These are phyloP conservation scores for Phyllosticta capitalensis DNA, from an alignment of 2,329 filamentous ascomycete species.

Conservation along the genomic window DNA sequence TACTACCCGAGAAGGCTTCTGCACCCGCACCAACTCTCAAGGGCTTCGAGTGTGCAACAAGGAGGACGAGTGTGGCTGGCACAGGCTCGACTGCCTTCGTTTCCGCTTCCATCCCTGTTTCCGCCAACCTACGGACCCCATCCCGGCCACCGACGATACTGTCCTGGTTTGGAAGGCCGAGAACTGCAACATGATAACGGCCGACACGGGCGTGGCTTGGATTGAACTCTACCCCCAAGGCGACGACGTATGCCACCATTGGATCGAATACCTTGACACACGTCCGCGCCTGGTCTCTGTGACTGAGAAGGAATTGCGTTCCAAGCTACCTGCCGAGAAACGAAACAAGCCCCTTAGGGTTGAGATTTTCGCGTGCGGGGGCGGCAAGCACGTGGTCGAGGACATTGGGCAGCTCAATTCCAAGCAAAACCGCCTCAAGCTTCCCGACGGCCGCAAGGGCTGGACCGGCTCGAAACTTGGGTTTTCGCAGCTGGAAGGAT, in stretches of 20 bases:
- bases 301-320: constrained; percentile 64
- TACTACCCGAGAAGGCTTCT: constrained; percentile 70
- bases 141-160: constrained; percentile 53
- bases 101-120: constrained; percentile 91
- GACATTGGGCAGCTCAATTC: constrained; percentile 60
- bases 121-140: constrained; percentile 64
- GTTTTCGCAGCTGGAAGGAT: constrained; percentile 60
- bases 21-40: constrained; percentile 74
- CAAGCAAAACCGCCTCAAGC: constrained; percentile 63
- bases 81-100: constrained; percentile 76
- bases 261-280: constrained; percentile 68
- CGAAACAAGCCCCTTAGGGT: constrained; percentile 61
- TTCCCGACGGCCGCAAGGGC: constrained; percentile 64
- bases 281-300: constrained; percentile 64
- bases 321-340: constrained; percentile 60
- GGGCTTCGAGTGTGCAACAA: constrained; percentile 62
- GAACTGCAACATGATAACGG: constrained; percentile 64
- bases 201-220: constrained; percentile 73
- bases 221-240: constrained; percentile 72
- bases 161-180: constrained; percentile 83
- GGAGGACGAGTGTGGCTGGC: constrained; percentile 83
- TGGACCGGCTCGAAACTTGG: constrained; percentile 71
- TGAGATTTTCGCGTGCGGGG: constrained; percentile 65
- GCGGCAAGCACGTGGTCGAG: constrained; percentile 65
- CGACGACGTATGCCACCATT: constrained; percentile 70